Conservation (phyloP, 2,329 filamentous ascomycete species). For the Chrysoporthe cubensis region DNA sequence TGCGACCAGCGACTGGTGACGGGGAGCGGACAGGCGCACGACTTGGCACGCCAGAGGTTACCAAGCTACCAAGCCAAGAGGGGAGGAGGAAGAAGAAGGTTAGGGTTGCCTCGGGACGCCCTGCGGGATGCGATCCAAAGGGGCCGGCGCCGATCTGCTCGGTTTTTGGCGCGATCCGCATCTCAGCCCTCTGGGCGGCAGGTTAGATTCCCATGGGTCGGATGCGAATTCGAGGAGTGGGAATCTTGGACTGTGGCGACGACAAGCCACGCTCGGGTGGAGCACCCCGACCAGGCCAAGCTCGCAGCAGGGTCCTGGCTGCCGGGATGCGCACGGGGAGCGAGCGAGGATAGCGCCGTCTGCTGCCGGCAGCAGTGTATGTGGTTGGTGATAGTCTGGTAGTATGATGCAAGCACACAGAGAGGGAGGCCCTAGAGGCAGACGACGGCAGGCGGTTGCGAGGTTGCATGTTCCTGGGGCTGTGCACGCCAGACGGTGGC, state of each 20-base stretch:
- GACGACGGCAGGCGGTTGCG: no score
- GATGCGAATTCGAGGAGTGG: background rate
- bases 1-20: background rate
- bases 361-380: no score
- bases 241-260: slow-evolving; percentile 10
- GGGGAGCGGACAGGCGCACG: background rate
- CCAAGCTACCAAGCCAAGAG: background rate
- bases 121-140: background rate
- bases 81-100: background rate
- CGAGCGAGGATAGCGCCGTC: background rate
- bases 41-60: background rate
- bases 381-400: no score
- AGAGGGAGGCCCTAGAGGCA: background rate
- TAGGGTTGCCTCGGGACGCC: background rate
- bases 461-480: background rate
- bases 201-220: background rate
- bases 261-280: slow-evolving; percentile 7
- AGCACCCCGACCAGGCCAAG: background rate
- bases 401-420: background rate
- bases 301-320: background rate
- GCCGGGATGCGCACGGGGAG: slow-evolving; percentile 1
- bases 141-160: background rate
- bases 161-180: background rate
- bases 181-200: background rate
- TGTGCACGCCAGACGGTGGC: background rate